phyloP scores from a whole-genome alignment of 2,329 filamentous ascomycete genomes.

The Pseudogymnoascus sp. region DNA sequence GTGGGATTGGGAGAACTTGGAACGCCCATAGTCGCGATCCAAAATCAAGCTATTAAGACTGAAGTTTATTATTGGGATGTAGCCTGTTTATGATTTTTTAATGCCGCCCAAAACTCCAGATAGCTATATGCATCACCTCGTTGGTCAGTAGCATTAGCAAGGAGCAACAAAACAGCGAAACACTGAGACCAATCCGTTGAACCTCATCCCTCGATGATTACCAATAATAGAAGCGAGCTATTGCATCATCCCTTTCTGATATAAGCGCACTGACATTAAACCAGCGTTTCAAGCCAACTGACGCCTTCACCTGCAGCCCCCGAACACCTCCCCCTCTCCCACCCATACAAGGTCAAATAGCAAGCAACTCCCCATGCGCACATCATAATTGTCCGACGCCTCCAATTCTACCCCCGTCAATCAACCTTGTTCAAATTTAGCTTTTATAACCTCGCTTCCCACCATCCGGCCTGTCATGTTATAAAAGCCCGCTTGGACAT shows the following conservation, averaged over 20 bases:
- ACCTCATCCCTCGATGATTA: background rate
- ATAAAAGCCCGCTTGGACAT: slow-evolving; percentile 26
- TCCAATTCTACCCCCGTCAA: background rate
- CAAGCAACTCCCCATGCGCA: background rate
- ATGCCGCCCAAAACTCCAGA: background rate
- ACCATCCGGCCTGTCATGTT: slow-evolving; percentile 27
- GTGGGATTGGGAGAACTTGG: background rate
- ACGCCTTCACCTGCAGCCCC: background rate
- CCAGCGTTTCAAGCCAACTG: background rate
- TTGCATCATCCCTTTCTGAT: background rate
- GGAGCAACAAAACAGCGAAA: background rate
- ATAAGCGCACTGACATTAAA: background rate
- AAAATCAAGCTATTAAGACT: too few relatives aligned
- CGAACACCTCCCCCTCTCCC: background rate
- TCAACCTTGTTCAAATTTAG: slow-evolving; percentile 24
- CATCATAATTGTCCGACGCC: background rate
- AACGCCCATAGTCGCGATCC: background rate
- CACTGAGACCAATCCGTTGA: background rate
- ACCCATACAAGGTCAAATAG: background rate
- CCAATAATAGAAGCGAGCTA: background rate
- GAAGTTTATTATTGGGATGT: background rate
- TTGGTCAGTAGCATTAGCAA: background rate
- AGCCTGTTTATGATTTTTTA: background rate
- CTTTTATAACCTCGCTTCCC: slow-evolving; percentile 21
- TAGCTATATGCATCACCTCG: background rate